phyloP scores from a whole-genome alignment of 1,139 yeast species.

The Nakaseomyces glabratus region DNA sequence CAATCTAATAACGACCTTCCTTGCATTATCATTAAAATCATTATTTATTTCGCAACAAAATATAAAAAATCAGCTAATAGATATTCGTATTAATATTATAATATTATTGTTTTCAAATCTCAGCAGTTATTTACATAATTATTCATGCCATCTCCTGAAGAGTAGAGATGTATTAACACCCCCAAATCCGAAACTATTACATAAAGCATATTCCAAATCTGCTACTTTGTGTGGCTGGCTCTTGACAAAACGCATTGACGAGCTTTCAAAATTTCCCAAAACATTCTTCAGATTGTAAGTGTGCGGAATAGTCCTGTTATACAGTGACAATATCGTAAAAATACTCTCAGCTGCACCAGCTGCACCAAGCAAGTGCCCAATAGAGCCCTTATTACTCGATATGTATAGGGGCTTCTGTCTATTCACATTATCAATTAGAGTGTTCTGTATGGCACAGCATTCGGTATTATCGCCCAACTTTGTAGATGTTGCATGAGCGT shows the following conservation, averaged over 20 bases:
- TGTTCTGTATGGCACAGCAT: conserved; percentile 55
- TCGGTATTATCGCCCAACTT: conserved; percentile 85
- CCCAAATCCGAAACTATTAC: conserved; percentile 96
- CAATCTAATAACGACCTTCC: too few species aligned
- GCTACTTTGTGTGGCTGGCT: conserved; percentile 33
- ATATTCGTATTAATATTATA: too few species aligned
- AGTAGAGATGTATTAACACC: conserved; percentile 80
- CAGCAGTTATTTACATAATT: not conserved
- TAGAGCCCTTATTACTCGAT: conserved; percentile 83
- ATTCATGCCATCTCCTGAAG: conserved; percentile 34
- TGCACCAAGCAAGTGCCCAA: conserved; percentile 92
- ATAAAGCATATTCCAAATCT: conserved; percentile 50
- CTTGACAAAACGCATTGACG: conserved; percentile 55
- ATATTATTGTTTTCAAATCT: too few species aligned
- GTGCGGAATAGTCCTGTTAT: conserved; percentile 58
- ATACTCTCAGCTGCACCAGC: conserved; percentile 93
- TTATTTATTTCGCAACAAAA: too few species aligned
- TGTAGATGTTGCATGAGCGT: conserved; percentile 97
- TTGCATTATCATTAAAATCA: too few species aligned
- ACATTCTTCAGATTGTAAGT: conserved; percentile 58
- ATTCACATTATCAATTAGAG: conserved; percentile 34
- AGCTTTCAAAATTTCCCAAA: conserved; percentile 38
- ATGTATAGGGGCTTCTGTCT: conserved; percentile 37
- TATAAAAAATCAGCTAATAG: too few species aligned
- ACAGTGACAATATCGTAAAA: conserved; percentile 61